Evolutionary conservation across 2,329 filamentous ascomycete species (phyloP), one percentile per base, ranked within the genome.

Genomic region (Xylaria sp.): DNA sequence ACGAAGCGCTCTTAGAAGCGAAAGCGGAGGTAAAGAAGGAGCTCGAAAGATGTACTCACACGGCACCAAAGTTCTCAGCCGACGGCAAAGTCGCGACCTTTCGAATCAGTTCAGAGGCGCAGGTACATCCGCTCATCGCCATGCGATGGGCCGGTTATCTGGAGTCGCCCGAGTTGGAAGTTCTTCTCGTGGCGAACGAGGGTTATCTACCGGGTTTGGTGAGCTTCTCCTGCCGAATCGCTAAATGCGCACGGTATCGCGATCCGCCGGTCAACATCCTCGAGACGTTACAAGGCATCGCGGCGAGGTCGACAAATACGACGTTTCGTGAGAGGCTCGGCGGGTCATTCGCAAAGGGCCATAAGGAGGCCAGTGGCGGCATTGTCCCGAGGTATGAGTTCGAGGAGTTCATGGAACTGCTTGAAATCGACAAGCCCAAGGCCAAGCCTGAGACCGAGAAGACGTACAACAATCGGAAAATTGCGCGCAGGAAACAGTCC

Each of bases 321-420:
- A 76, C 72, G 3, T 62, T 77, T 57, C 67, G 72, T 3, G 75
- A 80, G 57, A 72, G 84, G 11, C 67, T 88, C 9, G 86, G 86
- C 0, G 80, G 85, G 52, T 84, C 79, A 30, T 89, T 89, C 67
- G 86, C 85, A 0, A 77, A 81, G 55, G 86, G 87, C 0, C 86
- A 89, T 63, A 87, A 85, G 61, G 85, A 88, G 67, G 86, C 86
- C 0, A 86, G 83, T 52, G 86, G 86, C 1, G 87, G 86, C 0
- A 84, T 87, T 51, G 82, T 89, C 0, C 77, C 78, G 0, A 77
- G 73, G 9, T 78, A 76, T 1, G 84, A 86, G 60, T 89, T 89
- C 69, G 85, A 88, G 61, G 85, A 88, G 68, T 71, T 89, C 11
- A 83, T 86, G 76, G 72, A 72, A 3, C 68, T 84, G 11, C 76